A percentile compares a stretch with the other conserved stretches of the same genome.
Evolutionary conservation across 1,139 yeast species (phyloP).

Genomic region (Saccharomycopsis hybrid): DNA sequence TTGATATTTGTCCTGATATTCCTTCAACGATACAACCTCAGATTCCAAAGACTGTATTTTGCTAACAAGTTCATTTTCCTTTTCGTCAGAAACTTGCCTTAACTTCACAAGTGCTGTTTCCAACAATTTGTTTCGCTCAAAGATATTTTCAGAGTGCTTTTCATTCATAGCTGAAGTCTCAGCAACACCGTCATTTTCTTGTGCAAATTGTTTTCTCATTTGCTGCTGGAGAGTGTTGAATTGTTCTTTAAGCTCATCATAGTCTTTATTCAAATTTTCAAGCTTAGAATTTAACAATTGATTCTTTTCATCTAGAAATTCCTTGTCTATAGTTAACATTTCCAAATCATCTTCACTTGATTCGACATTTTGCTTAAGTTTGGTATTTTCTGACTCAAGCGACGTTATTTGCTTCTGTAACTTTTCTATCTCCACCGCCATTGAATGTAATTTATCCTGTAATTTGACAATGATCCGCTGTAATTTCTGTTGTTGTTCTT

Average conservation of each 20-base stretch:
- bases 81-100: conserved; percentile 27
- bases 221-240: conserved; percentile 22
- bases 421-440: conserved; percentile 4
- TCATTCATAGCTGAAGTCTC: not conserved
- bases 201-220: conserved; percentile 12
- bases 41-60: conserved; percentile 30
- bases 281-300: conserved; percentile 31
- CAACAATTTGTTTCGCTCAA: conserved; percentile 33
- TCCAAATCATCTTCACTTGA: conserved; percentile 43
- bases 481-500: conserved; percentile 7
- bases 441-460: conserved; percentile 16
- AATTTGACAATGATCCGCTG: conserved; percentile 16
- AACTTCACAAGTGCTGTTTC: conserved; percentile 34
- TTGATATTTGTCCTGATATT: conserved; percentile 24
- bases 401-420: not conserved
- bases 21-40: conserved; percentile 23
- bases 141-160: no score
- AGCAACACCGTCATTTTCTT: conserved; percentile 8
- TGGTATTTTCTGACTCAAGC: conserved; percentile 25
- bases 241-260: conserved; percentile 37
- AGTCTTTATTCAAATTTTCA: conserved; percentile 31
- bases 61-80: conserved; percentile 26
- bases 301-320: conserved; percentile 40
- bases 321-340: conserved; percentile 47
- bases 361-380: conserved; percentile 30